phyloP scores from a whole-genome alignment of 2,329 filamentous ascomycete genomes.

The Trichoderma hamatum region DNA sequence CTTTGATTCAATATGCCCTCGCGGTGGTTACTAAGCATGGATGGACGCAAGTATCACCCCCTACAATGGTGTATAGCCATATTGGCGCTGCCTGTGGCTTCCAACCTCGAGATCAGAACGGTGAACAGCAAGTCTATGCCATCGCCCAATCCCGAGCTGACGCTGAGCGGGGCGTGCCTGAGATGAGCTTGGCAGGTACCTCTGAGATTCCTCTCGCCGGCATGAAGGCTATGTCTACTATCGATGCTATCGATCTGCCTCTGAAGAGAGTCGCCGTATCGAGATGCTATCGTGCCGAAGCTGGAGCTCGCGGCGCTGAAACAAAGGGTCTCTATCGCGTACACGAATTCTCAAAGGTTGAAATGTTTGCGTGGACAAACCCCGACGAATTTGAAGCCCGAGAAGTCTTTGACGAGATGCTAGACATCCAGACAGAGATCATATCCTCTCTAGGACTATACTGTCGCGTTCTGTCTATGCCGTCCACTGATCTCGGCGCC shows the following conservation, averaged over 20 bases:
- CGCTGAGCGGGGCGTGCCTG: slow-evolving; percentile 63
- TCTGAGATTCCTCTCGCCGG: slow-evolving; percentile 94
- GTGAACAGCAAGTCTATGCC: slow-evolving; percentile 89
- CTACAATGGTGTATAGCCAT: slow-evolving; percentile 88
- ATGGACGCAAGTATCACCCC: slow-evolving; percentile 81
- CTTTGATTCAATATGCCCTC: slow-evolving; percentile 84
- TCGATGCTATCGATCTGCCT: slow-evolving; percentile 70
- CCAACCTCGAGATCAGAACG: slow-evolving; percentile 85
- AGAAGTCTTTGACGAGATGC: slow-evolving; percentile 78
- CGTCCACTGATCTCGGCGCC: slow-evolving; percentile 82
- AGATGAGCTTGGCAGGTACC: slow-evolving; percentile 79
- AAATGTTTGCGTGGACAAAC: slow-evolving; percentile 90
- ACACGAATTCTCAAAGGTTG: slow-evolving; percentile 98
- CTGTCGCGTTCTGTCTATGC: slow-evolving; percentile 93
- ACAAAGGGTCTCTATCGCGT: slow-evolving; percentile 96
- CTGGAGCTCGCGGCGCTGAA: slow-evolving; percentile 83
- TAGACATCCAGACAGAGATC: slow-evolving; percentile 84
- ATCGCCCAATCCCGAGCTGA: slow-evolving; percentile 70
- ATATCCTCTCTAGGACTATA: slow-evolving; percentile 75
- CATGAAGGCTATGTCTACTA: slow-evolving; percentile 75
- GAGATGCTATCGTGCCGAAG: slow-evolving; percentile 94
- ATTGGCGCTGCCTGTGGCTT: slow-evolving; percentile 92
- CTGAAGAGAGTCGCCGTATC: slow-evolving; percentile 81
- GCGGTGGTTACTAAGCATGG: slow-evolving; percentile 70
- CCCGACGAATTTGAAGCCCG: slow-evolving; percentile 56